Base-by-base conservation (phyloP, 345 rosid species). In the Citrus australasica region DNA sequence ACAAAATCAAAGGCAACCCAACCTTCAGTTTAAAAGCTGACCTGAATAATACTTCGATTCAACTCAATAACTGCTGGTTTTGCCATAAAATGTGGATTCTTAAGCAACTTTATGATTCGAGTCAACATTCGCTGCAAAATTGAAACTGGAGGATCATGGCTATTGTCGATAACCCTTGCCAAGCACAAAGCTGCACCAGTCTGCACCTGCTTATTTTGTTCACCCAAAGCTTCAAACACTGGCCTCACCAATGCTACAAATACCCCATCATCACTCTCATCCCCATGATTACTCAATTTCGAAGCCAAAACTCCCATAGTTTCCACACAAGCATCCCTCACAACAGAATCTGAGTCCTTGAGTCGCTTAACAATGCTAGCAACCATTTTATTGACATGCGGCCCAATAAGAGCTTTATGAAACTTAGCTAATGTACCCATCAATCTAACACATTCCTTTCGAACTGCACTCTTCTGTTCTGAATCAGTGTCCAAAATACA, bases 121-220 rank as follows among this genome's bases (percentile, higher is more conserved):
- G 83, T 79, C 78, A 95, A 78, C 93, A 95, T 92, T 16, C 92
- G 87, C 80, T 90, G 99, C 79, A 93, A 85, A 83, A 95, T 77
- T 6, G 91, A 71, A 76, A 84, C 78, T 0, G 99, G 97, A 69
- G 99, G 91, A 72, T 89, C 84, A 35, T 79, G 84, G 61, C 83
- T 83, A 61, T 81, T 88, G 79, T 91, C 94, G 51, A 93, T 86
- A 48, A 95, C 91, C 85, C 85, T 89, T 1, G 97, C 95, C 90
- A 95, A 87, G 79, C 99, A 95, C 81, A 90, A 84, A 4, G 98
- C 98, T 8, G 97, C 88, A 75, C 98, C 98, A 2, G 88, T 84
- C 88, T 93, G 98, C 81, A 89, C 88, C 48, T 87, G 90, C 92
- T 92, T 95, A 84, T 89, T 90, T 84, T 95, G 99, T 73, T 95